These are phyloP conservation scores for Clitocybe nebularis DNA, from an alignment of 1,284 basidiomycete species.

Conservation along the genomic window DNA sequence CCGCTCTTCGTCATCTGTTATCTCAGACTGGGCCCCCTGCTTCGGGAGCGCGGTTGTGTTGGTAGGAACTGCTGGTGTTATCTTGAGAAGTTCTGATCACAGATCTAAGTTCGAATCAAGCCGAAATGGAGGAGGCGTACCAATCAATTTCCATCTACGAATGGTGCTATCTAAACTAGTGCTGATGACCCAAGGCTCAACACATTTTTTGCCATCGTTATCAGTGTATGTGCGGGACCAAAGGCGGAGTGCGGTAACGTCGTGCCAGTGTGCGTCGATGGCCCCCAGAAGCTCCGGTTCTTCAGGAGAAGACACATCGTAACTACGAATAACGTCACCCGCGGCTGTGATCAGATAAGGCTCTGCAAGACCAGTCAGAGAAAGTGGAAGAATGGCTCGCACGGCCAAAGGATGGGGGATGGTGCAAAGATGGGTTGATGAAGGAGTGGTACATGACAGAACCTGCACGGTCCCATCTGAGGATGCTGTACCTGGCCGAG, in stretches of 20 bases:
- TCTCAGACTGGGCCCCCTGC: constrained; percentile 26
- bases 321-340: constrained; percentile 77
- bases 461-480: constrained; percentile 81
- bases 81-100: constrained; percentile 46
- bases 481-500: constrained; percentile 57
- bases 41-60: constrained; percentile 18
- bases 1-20: constrained; percentile 75
- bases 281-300: constrained; percentile 64
- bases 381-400: constrained; percentile 68
- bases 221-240: constrained; percentile 58
- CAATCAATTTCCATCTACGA: constrained; percentile 74
- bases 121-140: constrained; percentile 35
- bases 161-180: constrained; percentile 83
- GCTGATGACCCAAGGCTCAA: constrained; percentile 78
- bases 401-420: constrained; percentile 68
- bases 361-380: constrained; percentile 54
- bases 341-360: constrained; percentile 76
- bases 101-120: constrained; percentile 2
- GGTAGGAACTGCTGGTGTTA: constrained; percentile 29
- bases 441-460: constrained; percentile 27
- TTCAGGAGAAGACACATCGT: constrained; percentile 59
- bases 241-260: constrained; percentile 69
- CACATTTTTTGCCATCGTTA: constrained; percentile 38
- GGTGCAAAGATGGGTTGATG: constrained; percentile 37
- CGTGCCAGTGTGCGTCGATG: constrained; percentile 84